A percentile compares a stretch with the other conserved stretches of the same genome.
phyloP scores from a whole-genome alignment of 192 early-diverging fungal species.

The Linderina pennispora region DNA sequence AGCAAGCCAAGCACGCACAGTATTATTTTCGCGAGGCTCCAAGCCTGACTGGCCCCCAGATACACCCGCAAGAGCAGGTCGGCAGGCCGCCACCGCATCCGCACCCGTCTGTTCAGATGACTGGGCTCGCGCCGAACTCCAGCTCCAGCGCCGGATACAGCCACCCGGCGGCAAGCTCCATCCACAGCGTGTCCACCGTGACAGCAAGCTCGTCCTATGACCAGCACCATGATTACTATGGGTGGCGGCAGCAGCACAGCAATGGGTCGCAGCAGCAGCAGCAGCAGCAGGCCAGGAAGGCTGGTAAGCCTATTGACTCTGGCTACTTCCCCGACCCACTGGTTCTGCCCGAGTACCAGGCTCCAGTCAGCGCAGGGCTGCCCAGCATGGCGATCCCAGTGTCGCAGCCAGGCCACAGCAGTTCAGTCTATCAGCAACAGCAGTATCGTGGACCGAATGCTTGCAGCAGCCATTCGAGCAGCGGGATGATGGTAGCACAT shows the following conservation, averaged over 20 bases:
- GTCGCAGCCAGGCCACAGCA: not conserved
- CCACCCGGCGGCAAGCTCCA: too few relatives aligned
- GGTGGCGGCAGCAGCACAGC: too few relatives aligned
- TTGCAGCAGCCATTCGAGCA: too few relatives aligned
- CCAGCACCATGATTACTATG: too few relatives aligned
- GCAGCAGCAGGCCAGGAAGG: not conserved
- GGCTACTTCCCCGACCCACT: constrained; percentile 36
- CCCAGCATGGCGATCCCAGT: constrained; percentile 6
- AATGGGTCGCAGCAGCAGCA: constrained; percentile 1
- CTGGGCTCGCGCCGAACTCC: too few relatives aligned
- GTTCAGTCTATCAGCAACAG: constrained; percentile 1
- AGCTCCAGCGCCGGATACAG: too few relatives aligned
- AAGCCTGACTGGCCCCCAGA: not conserved
- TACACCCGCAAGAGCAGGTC: not conserved
- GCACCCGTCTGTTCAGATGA: too few relatives aligned
- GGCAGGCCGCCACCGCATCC: too few relatives aligned
- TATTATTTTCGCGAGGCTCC: not conserved
- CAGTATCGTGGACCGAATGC: not conserved
- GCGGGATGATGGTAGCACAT: too few relatives aligned
- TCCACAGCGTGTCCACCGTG: too few relatives aligned
- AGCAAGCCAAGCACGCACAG: not conserved
- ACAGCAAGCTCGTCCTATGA: too few relatives aligned
- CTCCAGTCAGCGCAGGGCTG: constrained; percentile 1
- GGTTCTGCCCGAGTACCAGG: constrained; percentile 7
- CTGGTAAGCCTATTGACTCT: constrained; percentile 25